Percentiles rank a stretch among this genome's conserved stretches.
phyloP scores from a whole-genome alignment of 2,329 filamentous ascomycete genomes.

The Fusarium sp. region DNA sequence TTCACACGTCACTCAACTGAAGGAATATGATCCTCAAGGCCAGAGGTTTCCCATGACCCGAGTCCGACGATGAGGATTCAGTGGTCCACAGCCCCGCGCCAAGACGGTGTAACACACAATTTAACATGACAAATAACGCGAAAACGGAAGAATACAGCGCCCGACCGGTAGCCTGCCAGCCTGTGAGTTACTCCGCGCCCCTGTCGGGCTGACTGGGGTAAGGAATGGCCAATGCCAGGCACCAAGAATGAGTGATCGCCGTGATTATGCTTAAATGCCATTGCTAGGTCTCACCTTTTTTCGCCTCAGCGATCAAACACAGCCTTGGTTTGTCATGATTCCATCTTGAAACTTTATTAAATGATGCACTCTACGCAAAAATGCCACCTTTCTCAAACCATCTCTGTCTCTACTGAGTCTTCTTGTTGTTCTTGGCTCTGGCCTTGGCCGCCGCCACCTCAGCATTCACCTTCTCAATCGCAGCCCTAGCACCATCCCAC shows the following conservation, averaged over 20 bases:
- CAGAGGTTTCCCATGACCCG: neutral
- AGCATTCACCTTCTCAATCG: slow-evolving; percentile 54
- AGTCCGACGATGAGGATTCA: neutral
- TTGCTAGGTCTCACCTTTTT: slow-evolving; percentile 2
- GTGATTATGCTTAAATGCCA: slow-evolving; percentile 18
- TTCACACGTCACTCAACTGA: no score
- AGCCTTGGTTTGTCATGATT: neutral
- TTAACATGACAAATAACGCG: slow-evolving; percentile 40
- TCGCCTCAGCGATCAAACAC: neutral
- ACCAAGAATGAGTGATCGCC: neutral
- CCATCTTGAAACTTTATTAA: no score
- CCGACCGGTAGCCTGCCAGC: neutral
- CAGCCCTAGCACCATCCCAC: slow-evolving; percentile 58
- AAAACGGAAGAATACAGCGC: neutral
- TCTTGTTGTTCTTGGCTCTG: slow-evolving; percentile 20
- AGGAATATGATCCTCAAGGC: neutral
- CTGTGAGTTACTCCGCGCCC: neutral
- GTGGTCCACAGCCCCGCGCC: neutral
- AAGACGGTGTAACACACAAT: slow-evolving; percentile 34
- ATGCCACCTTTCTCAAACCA: no score
- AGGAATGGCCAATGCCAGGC: neutral
- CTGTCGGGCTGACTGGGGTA: neutral
- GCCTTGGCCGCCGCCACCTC: slow-evolving; percentile 30
- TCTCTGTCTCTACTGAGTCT: slow-evolving; percentile 12
- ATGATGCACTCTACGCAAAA: no score